A percentile compares a stretch with the other conserved stretches of the same genome.
phyloP scores from a whole-genome alignment of 768 basidiomycete species.

The Pleurotus eryngii region DNA sequence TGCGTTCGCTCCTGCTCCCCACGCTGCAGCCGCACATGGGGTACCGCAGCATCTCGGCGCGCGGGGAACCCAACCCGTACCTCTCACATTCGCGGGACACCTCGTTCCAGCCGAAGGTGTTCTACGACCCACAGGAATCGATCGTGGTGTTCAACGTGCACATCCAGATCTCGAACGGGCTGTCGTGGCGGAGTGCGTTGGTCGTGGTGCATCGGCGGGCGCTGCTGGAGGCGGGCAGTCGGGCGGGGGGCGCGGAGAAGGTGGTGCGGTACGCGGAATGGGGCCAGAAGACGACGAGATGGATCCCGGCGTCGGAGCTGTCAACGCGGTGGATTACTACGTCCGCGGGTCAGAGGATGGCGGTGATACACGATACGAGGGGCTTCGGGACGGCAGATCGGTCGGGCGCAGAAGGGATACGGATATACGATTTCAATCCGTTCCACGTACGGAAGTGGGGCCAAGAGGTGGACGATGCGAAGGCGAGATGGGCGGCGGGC shows the following conservation, averaged over 20 bases:
- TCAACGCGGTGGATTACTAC: constrained; percentile 39
- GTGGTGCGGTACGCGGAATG: constrained; percentile 25
- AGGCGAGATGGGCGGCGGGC: background rate
- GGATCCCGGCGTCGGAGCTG: constrained; percentile 24
- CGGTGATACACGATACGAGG: constrained; percentile 14
- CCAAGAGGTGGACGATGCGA: constrained; percentile 3
- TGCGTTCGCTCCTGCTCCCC: constrained; percentile 16
- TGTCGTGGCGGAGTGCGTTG: constrained; percentile 17
- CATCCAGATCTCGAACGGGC: constrained; percentile 10
- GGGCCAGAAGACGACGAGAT: constrained; percentile 31
- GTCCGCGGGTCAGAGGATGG: constrained; percentile 29
- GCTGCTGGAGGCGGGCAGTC: constrained; percentile 18
- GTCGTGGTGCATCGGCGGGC: constrained; percentile 33
- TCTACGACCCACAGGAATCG: constrained; percentile 20
- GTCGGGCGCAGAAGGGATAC: background rate
- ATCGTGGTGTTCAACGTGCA: constrained; percentile 32
- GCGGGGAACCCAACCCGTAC: constrained; percentile 40
- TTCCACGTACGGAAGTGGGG: constrained; percentile 14
- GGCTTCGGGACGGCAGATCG: background rate
- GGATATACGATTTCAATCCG: constrained; percentile 27
- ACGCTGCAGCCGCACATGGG: constrained; percentile 18
- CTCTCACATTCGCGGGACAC: constrained; percentile 2
- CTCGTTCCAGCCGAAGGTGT: constrained; percentile 20
- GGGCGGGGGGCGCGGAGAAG: constrained; percentile 8
- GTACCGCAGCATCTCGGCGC: constrained; percentile 28